Evolutionary conservation across 2,329 filamentous ascomycete genomes (phyloP).

Genomic region (Fusarium nygamai): DNA sequence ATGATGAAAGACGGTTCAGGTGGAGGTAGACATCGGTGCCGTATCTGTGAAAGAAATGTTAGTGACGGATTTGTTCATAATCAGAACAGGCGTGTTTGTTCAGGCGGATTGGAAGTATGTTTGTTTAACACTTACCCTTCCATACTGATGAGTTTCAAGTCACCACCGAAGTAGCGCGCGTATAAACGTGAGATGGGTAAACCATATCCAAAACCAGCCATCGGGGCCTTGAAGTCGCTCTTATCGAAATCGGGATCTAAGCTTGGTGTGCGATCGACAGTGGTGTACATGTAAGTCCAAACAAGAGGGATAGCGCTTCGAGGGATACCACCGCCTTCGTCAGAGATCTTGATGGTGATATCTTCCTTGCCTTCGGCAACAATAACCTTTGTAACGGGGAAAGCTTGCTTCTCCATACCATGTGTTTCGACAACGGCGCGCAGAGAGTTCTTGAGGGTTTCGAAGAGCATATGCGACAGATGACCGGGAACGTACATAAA

Average conservation of each 20-base stretch:
- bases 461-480: constrained; percentile 98
- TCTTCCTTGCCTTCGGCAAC: constrained; percentile 98
- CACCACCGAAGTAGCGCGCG: constrained; percentile 95
- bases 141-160: constrained; percentile 98
- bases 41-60: constrained; percentile 68
- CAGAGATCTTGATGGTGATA: constrained; percentile 97
- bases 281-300: constrained; percentile 99
- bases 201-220: constrained; percentile 99
- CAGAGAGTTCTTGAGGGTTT: constrained; percentile 97
- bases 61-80: constrained; percentile 12
- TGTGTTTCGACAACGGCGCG: constrained; percentile 96
- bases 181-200: constrained; percentile 94
- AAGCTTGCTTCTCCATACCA: constrained; percentile 93
- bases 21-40: constrained; percentile 99
- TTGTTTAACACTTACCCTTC: constrained; percentile 77
- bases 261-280: constrained; percentile 93
- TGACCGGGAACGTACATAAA: constrained; percentile 99
- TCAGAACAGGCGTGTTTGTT: neutral
- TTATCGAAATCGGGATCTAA: constrained; percentile 98
- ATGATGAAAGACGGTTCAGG: constrained; percentile 93
- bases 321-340: constrained; percentile 96
- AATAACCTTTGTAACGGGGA: constrained; percentile 96
- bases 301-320: constrained; percentile 92
- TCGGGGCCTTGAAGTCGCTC: constrained; percentile 98
- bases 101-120: neutral